Evolutionary conservation across 768 basidiomycete species (phyloP), one percentile per base, ranked within the genome.

Genomic region (Leccinum variicolor): DNA sequence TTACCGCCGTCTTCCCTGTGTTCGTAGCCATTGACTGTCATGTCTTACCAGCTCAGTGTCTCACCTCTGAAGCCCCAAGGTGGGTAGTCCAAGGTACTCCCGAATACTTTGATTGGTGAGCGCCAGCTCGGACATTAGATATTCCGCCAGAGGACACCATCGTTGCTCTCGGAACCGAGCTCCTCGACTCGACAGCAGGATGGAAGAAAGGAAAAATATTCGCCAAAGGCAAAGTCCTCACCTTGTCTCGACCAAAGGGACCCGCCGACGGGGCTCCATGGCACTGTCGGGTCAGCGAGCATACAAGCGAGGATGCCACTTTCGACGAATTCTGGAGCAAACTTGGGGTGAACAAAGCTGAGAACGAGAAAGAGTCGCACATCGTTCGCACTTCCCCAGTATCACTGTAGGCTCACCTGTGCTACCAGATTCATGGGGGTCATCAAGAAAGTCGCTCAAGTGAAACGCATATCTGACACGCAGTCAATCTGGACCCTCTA

Each of bases 251-350:
- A 14, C 68, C 81, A 36, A 89, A 86, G 64, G 75, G 74, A 3
- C 70, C 79, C 13, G 77, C 69, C 6, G 85, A 86, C 58, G 82
- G 78, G 25, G 83, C 85, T 34, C 70, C 79, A 3, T 92, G 89
- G 89, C 80, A 88, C 64, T 82, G 81, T 67, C 81, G 89, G 23
- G 69, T 84, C 57, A 89, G 88, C 65, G 79, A 81, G 64, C 90
- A 92, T 70, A 69, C 78, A 13, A 66, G 77, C 6, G 76, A 82
- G n/a, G 87, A 91, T 54, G 84, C 79, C 9, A 84, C 85, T 1
- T 91, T 92, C 68, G 85, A 89, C 61, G 80, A 84, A 62, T 74
- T 91, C 63, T 91, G 90, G 90, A 77, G 75, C 39, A 85, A 82
- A 63, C 70, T 91, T 14, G 87, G 84, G 0, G 72, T 73, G 54